Evolutionary conservation across 768 basidiomycete species (phyloP).

Genomic region (Candolleomyces aberdarensis): DNA sequence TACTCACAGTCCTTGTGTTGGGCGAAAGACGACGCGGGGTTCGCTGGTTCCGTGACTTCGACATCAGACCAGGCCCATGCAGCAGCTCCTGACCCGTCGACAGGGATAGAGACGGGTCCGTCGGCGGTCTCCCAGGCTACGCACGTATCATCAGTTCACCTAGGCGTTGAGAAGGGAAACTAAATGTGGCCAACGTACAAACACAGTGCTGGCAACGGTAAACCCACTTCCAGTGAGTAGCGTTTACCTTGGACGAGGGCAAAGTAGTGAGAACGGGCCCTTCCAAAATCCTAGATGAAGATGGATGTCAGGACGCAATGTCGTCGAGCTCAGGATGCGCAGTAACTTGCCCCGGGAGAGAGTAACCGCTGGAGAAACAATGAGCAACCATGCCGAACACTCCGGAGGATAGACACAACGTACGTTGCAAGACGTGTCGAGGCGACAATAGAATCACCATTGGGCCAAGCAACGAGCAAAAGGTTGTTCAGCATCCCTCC

Average conservation of each 20-base stretch:
- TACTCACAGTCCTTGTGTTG: slow-evolving; percentile 63
- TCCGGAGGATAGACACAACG: slow-evolving; percentile 17
- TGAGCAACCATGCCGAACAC: not conserved
- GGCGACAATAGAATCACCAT: slow-evolving; percentile 48
- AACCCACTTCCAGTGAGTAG: slow-evolving; percentile 67
- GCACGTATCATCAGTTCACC: no score
- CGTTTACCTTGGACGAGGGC: slow-evolving; percentile 47
- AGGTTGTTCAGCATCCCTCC: slow-evolving; percentile 55
- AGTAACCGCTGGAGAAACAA: slow-evolving; percentile 39
- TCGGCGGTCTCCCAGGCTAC: slow-evolving; percentile 36
- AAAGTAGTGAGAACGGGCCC: slow-evolving; percentile 54
- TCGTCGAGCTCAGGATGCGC: not conserved
- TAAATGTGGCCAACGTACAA: slow-evolving; percentile 30
- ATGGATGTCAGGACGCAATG: not conserved
- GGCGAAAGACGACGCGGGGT: slow-evolving; percentile 47
- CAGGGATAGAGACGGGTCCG: slow-evolving; percentile 36
- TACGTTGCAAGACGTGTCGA: slow-evolving; percentile 55
- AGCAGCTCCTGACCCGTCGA: slow-evolving; percentile 33
- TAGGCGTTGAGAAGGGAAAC: no score
- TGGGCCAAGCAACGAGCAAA: slow-evolving; percentile 60
- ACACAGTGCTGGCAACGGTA: slow-evolving; percentile 68
- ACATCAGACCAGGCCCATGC: slow-evolving; percentile 50
- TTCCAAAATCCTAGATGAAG: slow-evolving; percentile 32
- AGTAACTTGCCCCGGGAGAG: slow-evolving; percentile 42
- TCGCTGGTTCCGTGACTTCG: slow-evolving; percentile 45